Conservation (phyloP, 176 grass and related monocot genomes). For the Calamus simplicifolius region DNA sequence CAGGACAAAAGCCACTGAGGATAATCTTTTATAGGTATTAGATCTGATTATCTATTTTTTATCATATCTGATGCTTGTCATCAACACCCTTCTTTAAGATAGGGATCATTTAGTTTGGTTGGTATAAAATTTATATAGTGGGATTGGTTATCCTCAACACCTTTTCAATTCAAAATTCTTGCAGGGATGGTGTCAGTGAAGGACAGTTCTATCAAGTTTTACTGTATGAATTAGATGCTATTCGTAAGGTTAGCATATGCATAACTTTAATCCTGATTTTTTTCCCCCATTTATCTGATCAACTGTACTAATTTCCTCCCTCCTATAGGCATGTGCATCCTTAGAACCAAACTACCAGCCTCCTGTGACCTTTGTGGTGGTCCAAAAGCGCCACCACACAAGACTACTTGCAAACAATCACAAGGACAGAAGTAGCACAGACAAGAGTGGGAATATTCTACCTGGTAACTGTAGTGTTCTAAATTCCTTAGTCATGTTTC, state of each 20-base stretch:
- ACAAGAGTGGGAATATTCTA: constrained; percentile 36
- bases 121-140: too few species aligned
- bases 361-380: constrained; percentile 69
- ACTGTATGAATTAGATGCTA: constrained; percentile 48
- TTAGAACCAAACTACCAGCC: constrained; percentile 42
- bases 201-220: constrained; percentile 62
- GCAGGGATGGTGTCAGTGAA: constrained; percentile 77
- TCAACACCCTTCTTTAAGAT: too few species aligned
- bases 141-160: too few species aligned
- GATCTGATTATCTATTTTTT: too few species aligned
- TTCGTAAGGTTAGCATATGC: constrained; percentile 37
- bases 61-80: too few species aligned
- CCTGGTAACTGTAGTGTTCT: constrained; percentile 38
- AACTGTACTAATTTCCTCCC: neutral
- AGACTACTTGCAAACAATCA: constrained; percentile 43
- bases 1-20: constrained; percentile 25
- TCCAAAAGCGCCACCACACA: constrained; percentile 86
- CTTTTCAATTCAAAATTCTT: too few species aligned
- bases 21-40: constrained; percentile 38
- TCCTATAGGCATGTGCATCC: constrained; percentile 50
- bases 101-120: too few species aligned
- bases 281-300: too few species aligned
- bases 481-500: neutral
- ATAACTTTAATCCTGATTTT: too few species aligned
- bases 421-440: neutral